A percentile compares a stretch with the other conserved stretches of the same genome.
Evolutionary conservation across 1,284 basidiomycete species (phyloP).

Genomic region (Exobasidium rhododendri): DNA sequence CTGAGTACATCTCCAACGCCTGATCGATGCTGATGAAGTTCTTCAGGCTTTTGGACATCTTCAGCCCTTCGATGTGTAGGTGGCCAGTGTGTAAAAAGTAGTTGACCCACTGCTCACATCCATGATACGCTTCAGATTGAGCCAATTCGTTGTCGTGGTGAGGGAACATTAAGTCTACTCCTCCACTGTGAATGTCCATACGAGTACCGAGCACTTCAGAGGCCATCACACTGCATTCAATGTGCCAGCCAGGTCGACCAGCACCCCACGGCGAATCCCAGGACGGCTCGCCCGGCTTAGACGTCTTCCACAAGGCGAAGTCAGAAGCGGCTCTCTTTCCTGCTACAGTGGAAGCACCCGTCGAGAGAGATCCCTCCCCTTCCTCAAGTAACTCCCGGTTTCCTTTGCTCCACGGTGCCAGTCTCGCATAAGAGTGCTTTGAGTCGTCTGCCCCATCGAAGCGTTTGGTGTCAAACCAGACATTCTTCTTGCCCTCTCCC

Average conservation of each 20-base stretch:
- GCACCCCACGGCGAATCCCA: slow-evolving; percentile 96
- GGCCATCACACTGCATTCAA: slow-evolving; percentile 99
- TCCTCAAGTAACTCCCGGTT: slow-evolving; percentile 86
- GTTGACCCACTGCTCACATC: slow-evolving; percentile 78
- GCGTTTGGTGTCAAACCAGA: slow-evolving; percentile 88
- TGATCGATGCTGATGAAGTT: slow-evolving; percentile 99
- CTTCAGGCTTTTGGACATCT: slow-evolving; percentile 99
- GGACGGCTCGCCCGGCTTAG: slow-evolving; percentile 93
- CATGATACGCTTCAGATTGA: slow-evolving; percentile 70
- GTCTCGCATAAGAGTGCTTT: slow-evolving; percentile 77
- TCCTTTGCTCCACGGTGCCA: slow-evolving; percentile 92
- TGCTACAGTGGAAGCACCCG: slow-evolving; percentile 57
- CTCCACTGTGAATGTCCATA: slow-evolving; percentile 98
- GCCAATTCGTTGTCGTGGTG: slow-evolving; percentile 99
- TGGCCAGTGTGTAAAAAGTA: slow-evolving; percentile 99
- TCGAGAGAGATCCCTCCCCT: slow-evolving; percentile 72
- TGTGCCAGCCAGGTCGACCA: slow-evolving; percentile 99
- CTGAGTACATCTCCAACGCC: slow-evolving; percentile 78
- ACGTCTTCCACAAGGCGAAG: slow-evolving; percentile 97
- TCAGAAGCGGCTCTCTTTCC: slow-evolving; percentile 67
- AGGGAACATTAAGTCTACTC: slow-evolving; percentile 93
- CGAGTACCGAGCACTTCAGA: slow-evolving; percentile 83
- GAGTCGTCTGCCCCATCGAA: slow-evolving; percentile 68
- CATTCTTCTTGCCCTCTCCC: slow-evolving; percentile 55
- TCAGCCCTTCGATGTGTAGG: slow-evolving; percentile 94